These are phyloP conservation scores for Monilinia laxa DNA, from an alignment of 2,329 filamentous ascomycete genomes.

Conservation along the genomic window DNA sequence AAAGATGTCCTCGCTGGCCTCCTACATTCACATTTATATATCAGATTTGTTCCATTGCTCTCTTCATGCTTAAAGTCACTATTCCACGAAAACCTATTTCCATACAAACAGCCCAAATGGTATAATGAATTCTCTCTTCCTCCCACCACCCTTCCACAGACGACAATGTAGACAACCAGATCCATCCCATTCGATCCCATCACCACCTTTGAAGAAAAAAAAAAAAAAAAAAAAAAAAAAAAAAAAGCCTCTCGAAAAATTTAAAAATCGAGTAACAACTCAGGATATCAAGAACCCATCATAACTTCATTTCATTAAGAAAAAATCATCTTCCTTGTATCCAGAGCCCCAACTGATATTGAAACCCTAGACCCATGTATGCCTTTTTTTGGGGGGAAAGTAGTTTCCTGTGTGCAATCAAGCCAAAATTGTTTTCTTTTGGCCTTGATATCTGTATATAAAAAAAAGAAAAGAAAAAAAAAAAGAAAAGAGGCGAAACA, in stretches of 20 bases:
- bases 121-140: slow-evolving; percentile 9
- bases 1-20: background rate
- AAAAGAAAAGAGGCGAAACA: background rate
- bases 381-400: slow-evolving; percentile 14
- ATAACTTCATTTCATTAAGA: slow-evolving; percentile 22
- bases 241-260: background rate
- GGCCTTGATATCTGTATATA: background rate
- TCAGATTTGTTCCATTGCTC: background rate
- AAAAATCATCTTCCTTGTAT: slow-evolving; percentile 19
- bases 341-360: slow-evolving; percentile 21
- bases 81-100: background rate
- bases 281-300: slow-evolving; percentile 23
- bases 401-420: background rate
- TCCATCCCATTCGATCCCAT: slow-evolving; percentile 4
- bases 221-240: no score
- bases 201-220: slow-evolving; percentile 2
- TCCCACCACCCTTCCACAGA: background rate
- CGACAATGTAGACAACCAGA: slow-evolving; percentile 7
- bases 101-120: slow-evolving; percentile 19
- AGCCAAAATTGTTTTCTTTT: slow-evolving; percentile 4
- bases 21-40: slow-evolving; percentile 12
- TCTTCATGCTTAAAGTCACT: background rate
- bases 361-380: slow-evolving; percentile 20
- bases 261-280: slow-evolving; percentile 15
- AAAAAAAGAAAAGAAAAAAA: background rate